Evolutionary conservation across 2,329 filamentous ascomycete species (phyloP).

Genomic region (Ophiostoma quercus): DNA sequence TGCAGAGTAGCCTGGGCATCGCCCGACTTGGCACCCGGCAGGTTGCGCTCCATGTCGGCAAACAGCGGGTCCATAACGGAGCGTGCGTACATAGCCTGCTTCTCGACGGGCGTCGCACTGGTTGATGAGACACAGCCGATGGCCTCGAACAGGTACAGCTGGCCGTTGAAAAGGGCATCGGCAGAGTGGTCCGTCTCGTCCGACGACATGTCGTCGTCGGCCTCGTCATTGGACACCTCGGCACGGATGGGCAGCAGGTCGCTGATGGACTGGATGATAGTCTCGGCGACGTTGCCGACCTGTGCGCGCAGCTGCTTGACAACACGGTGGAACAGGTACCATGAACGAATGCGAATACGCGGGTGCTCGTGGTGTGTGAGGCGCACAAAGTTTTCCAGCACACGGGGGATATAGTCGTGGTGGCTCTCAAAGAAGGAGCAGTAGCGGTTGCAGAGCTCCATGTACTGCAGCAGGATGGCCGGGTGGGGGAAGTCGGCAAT

Average conservation of each 20-base stretch:
- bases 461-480: slow-evolving; percentile 89
- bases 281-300: slow-evolving; percentile 84
- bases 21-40: slow-evolving; percentile 69
- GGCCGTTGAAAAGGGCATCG: slow-evolving; percentile 85
- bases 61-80: slow-evolving; percentile 88
- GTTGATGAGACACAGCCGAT: slow-evolving; percentile 90
- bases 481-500: slow-evolving; percentile 83
- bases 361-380: slow-evolving; percentile 84
- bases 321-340: slow-evolving; percentile 93
- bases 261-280: slow-evolving; percentile 81
- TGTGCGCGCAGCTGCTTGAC: slow-evolving; percentile 81
- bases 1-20: slow-evolving; percentile 80
- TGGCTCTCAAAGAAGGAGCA: slow-evolving; percentile 87
- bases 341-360: slow-evolving; percentile 83
- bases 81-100: slow-evolving; percentile 80
- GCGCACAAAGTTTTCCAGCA: slow-evolving; percentile 85
- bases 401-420: slow-evolving; percentile 71
- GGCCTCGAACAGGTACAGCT: slow-evolving; percentile 90
- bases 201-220: slow-evolving; percentile 89
- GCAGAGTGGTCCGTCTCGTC: slow-evolving; percentile 85
- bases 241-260: slow-evolving; percentile 89
- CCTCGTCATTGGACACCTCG: slow-evolving; percentile 71
- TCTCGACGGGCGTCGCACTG: slow-evolving; percentile 67
- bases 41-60: slow-evolving; percentile 75
- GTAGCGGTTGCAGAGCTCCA: slow-evolving; percentile 97